Conservation (phyloP, 768 basidiomycete genomes). For the Atractiella rhizophila region DNA sequence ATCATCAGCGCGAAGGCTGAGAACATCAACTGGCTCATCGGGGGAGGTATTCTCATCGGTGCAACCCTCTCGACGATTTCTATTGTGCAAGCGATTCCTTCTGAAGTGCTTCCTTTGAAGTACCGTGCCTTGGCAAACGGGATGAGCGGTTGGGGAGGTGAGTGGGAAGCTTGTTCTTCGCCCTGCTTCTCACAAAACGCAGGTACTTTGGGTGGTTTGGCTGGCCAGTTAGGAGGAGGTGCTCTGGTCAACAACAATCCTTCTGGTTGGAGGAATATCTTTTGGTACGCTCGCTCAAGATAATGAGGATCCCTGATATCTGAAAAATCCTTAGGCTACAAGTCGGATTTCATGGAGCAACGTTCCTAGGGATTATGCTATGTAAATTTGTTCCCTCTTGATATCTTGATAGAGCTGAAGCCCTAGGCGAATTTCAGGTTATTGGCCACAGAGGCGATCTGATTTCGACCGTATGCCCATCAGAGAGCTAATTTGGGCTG, state of each 20-base stretch:
- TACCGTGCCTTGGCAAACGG: conserved; percentile 8
- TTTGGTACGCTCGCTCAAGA: conserved; percentile 3
- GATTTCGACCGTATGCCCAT: conserved; percentile 5
- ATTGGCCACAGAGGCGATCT: too few species aligned
- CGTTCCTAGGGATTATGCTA: background rate
- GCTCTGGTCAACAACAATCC: conserved; percentile 4
- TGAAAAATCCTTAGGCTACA: too few species aligned
- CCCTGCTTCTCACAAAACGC: background rate
- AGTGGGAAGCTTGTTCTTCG: background rate
- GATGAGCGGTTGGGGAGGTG: conserved; percentile 2
- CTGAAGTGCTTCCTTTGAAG: conserved; percentile 5
- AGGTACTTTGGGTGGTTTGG: background rate
- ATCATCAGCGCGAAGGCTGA: conserved; percentile 1
- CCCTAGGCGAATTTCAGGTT: too few species aligned
- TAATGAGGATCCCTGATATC: background rate
- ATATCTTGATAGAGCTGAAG: too few species aligned
- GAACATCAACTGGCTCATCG: conserved; percentile 5
- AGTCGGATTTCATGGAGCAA: too few species aligned
- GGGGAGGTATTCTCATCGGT: conserved; percentile 7
- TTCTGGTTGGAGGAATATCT: conserved; percentile 5
- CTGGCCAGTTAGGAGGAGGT: background rate
- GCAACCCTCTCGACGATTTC: conserved; percentile 4
- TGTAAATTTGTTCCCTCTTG: background rate
- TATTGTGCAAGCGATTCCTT: conserved; percentile 8
- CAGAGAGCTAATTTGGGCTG: conserved; percentile 3